A percentile compares a stretch with the other conserved stretches of the same genome.
Evolutionary conservation across 2,329 filamentous ascomycete species (phyloP).

Genomic region (Penicillium brasilianum): DNA sequence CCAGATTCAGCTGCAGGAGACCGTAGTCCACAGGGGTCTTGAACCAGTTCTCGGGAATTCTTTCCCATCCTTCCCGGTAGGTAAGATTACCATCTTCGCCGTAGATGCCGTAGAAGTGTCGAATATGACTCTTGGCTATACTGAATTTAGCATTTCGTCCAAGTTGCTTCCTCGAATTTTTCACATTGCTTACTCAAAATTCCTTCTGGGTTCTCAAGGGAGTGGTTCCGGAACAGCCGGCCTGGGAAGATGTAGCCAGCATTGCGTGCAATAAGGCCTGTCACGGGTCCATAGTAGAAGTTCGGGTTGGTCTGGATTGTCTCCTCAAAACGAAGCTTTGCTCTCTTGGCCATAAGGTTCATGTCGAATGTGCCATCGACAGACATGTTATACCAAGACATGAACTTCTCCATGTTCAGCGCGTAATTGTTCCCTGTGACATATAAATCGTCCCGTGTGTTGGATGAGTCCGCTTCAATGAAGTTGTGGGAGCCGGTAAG

Average conservation of each 20-base stretch:
- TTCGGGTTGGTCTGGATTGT: conserved; percentile 58
- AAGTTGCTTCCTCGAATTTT: background rate
- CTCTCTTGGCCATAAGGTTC: conserved; percentile 51
- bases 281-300: conserved; percentile 61
- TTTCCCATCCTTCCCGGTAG: conserved; percentile 56
- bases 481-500: conserved; percentile 60
- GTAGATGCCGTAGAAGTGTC: conserved; percentile 55
- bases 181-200: conserved; percentile 40
- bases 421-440: conserved; percentile 56
- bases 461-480: conserved; percentile 60
- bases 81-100: conserved; percentile 48
- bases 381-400: conserved; percentile 52
- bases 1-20: conserved; percentile 50
- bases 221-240: conserved; percentile 54
- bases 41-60: conserved; percentile 61
- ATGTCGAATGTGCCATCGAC: conserved; percentile 49
- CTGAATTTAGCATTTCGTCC: conserved; percentile 14
- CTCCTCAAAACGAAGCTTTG: conserved; percentile 53
- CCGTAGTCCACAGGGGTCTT: conserved; percentile 53
- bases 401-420: conserved; percentile 59
- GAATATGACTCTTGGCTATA: conserved; percentile 49
- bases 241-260: conserved; percentile 55
- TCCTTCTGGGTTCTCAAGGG: conserved; percentile 47
- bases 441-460: conserved; percentile 60
- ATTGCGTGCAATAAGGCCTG: conserved; percentile 56